Percentiles rank a stretch among this genome's conserved stretches.
phyloP scores from a whole-genome alignment of 176 grass and related monocot species.

The Bothriochloa decipiens region DNA sequence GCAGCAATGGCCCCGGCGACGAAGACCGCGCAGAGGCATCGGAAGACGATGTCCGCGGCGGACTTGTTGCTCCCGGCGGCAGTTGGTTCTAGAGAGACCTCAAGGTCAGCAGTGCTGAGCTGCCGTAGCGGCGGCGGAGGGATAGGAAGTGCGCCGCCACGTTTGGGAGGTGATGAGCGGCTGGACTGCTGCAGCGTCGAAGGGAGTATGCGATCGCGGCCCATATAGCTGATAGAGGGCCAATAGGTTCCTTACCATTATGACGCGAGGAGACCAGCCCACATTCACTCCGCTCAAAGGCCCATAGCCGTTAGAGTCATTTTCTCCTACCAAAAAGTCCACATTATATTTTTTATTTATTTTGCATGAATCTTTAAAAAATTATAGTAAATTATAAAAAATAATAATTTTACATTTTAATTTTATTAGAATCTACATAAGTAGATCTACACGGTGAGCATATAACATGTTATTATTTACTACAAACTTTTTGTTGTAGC shows the following conservation, averaged over 20 bases:
- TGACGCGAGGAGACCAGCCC: background rate
- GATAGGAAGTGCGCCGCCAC: too few relatives aligned
- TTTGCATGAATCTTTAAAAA: too few relatives aligned
- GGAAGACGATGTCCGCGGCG: background rate
- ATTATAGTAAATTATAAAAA: too few relatives aligned
- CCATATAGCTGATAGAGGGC: background rate
- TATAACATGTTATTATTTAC: too few relatives aligned
- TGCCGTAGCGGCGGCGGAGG: background rate
- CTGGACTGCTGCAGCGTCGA: background rate
- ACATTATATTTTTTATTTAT: too few relatives aligned
- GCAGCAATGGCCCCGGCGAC: background rate
- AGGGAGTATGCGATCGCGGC: background rate
- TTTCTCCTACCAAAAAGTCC: too few relatives aligned
- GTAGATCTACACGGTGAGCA: too few relatives aligned
- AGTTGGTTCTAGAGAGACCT: background rate
- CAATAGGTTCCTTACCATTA: background rate
- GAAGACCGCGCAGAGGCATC: conserved; percentile 36
- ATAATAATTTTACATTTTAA: too few relatives aligned
- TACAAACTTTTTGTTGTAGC: too few relatives aligned
- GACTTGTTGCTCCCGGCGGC: background rate
- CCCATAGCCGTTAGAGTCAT: too few relatives aligned
- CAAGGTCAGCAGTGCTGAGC: background rate
- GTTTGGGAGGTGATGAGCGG: background rate
- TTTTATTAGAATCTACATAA: too few relatives aligned
- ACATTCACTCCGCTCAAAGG: too few relatives aligned